A percentile compares a stretch with the other conserved stretches of the same genome.
phyloP scores from a whole-genome alignment of 768 basidiomycete genomes.

The Lyophyllum atratum region DNA sequence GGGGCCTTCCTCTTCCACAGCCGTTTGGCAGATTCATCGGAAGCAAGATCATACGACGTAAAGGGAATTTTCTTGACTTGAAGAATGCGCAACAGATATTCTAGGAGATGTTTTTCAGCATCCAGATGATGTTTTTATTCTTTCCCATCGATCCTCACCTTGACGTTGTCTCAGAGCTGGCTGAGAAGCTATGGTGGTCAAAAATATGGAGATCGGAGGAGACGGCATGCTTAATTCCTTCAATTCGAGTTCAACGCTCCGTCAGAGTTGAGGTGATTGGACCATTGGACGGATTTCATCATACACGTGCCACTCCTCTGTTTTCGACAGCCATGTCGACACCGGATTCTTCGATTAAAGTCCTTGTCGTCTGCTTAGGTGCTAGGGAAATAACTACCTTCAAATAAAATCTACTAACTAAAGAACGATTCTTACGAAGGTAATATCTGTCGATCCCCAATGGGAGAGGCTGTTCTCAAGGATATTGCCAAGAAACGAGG shows the following conservation, averaged over 20 bases:
- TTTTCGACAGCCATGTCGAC: constrained; percentile 12
- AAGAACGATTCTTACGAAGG: constrained; percentile 34
- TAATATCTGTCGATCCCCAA: constrained; percentile 88
- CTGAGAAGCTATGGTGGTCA: constrained; percentile 88
- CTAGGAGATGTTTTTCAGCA: constrained; percentile 36
- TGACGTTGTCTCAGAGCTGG: constrained; percentile 77
- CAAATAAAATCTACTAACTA: not conserved
- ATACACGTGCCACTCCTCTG: too few species aligned
- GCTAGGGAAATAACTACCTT: constrained; percentile 2
- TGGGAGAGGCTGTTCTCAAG: constrained; percentile 86
- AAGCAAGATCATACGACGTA: constrained; percentile 82
- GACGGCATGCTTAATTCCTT: constrained; percentile 35
- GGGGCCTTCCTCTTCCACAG: constrained; percentile 86
- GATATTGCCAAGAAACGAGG: constrained; percentile 68
- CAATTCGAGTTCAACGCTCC: not conserved
- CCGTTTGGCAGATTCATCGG: constrained; percentile 77
- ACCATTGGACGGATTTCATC: too few species aligned
- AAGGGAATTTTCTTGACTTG: constrained; percentile 87
- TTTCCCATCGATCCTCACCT: constrained; percentile 36
- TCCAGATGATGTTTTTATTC: not conserved
- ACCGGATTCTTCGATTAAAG: constrained; percentile 38
- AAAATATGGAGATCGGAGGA: constrained; percentile 82
- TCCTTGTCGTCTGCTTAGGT: constrained; percentile 75
- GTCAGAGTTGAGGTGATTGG: not conserved
- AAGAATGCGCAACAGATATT: constrained; percentile 78